Evolutionary conservation across 495 filamentous ascomycete species (phyloP).

Genomic region (Penicillium coffeae): DNA sequence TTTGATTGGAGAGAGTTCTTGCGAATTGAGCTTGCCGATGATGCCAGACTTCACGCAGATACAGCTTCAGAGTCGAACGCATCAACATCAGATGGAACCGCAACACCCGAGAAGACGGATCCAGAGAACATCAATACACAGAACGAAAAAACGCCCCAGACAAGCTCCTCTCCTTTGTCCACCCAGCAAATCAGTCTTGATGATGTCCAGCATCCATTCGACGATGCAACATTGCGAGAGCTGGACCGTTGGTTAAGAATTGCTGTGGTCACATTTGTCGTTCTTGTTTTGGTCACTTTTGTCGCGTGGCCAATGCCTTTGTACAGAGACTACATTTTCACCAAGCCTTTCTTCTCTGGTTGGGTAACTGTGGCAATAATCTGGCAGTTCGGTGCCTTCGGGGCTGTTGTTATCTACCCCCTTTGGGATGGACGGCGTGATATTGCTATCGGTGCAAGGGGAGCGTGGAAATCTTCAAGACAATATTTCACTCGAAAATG

Average conservation of each 20-base stretch:
- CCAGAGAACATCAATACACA: conserved; percentile 6
- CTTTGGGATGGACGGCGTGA: conserved; percentile 42
- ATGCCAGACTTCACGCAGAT: conserved; percentile 16
- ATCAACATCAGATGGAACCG: too few species aligned
- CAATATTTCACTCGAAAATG: conserved; percentile 3
- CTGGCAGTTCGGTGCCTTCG: conserved; percentile 43
- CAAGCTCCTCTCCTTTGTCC: not conserved
- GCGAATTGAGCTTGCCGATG: conserved; percentile 34
- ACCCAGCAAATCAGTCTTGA: conserved; percentile 13
- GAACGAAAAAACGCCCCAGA: not conserved
- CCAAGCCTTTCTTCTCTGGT: conserved; percentile 41
- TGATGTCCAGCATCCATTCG: conserved; percentile 34
- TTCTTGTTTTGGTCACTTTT: conserved; percentile 37
- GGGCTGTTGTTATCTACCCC: conserved; percentile 42
- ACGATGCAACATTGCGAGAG: conserved; percentile 25
- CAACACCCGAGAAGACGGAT: too few species aligned
- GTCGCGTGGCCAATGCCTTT: conserved; percentile 43
- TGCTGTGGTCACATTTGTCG: conserved; percentile 36
- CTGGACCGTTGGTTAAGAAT: conserved; percentile 35
- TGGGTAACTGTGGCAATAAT: conserved; percentile 46
- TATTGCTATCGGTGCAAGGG: conserved; percentile 24
- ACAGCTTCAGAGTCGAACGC: conserved; percentile 11
- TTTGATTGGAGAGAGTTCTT: conserved; percentile 50
- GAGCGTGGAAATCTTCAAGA: conserved; percentile 21
- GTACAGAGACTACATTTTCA: conserved; percentile 44